Evolutionary conservation across 345 rosid genomes (phyloP).

Genomic region (Sonneratia alba): DNA sequence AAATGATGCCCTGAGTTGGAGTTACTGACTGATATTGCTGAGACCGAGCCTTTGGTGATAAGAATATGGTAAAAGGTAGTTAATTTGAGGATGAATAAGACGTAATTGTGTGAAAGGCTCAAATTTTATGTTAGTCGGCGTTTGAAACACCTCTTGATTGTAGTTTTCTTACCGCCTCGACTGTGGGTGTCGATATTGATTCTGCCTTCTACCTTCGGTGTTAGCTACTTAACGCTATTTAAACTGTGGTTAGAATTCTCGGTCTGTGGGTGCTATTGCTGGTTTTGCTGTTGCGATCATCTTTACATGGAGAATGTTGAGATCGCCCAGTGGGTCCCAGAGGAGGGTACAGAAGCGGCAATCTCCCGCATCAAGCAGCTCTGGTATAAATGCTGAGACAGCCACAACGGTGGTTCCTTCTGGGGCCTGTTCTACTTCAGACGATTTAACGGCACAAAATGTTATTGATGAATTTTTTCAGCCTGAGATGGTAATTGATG

Average conservation of each 20-base stretch:
- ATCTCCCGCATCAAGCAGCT: conserved; percentile 36
- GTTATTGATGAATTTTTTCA: conserved; percentile 77
- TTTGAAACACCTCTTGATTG: too few relatives aligned
- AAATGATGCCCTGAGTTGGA: neutral
- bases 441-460: conserved; percentile 54
- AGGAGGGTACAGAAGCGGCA: conserved; percentile 76
- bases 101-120: neutral
- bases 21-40: neutral
- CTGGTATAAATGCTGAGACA: conserved; percentile 35
- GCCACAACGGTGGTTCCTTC: conserved; percentile 29
- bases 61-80: neutral
- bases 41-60: neutral
- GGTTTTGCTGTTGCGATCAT: conserved; percentile 89
- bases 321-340: conserved; percentile 56
- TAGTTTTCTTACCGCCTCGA: neutral
- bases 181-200: too few relatives aligned
- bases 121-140: neutral
- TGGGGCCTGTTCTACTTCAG: conserved; percentile 36
- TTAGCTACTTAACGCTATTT: too few relatives aligned
- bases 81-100: neutral
- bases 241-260: conserved; percentile 48
- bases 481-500: conserved; percentile 45
- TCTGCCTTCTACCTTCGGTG: too few relatives aligned
- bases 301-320: conserved; percentile 69
- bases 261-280: conserved; percentile 88